These are phyloP conservation scores for Posidonia oceanica DNA, from an alignment of 116 monocot species.

Conservation along the genomic window DNA sequence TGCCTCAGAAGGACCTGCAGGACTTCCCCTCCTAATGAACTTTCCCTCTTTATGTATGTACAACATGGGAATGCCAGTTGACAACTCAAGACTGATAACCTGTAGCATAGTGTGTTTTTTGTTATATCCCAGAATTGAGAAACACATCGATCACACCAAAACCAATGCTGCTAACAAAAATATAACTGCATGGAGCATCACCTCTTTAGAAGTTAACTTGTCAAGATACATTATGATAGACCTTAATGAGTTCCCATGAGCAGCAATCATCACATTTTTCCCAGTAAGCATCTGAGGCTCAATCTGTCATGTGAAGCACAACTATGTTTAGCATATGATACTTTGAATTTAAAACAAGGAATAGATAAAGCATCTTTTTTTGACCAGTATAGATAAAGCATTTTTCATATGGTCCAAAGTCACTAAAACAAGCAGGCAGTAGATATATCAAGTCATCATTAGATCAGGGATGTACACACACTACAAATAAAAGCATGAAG, in stretches of 20 bases:
- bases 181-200: conserved; percentile 8
- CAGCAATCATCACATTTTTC: conserved; percentile 93
- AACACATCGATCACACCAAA: too few species aligned
- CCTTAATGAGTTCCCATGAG: conserved; percentile 92
- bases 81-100: conserved; percentile 90
- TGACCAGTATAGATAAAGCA: too few species aligned
- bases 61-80: conserved; percentile 97
- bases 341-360: not conserved
- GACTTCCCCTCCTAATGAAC: conserved; percentile 89
- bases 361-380: too few species aligned
- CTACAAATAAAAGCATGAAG: too few species aligned
- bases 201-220: conserved; percentile 89
- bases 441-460: too few species aligned
- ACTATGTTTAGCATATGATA: not conserved
- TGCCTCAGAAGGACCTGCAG: conserved; percentile 71
- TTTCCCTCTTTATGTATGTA: conserved; percentile 93
- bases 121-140: too few species aligned
- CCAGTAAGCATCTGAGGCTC: conserved; percentile 71
- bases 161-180: too few species aligned
- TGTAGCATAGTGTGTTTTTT: conserved; percentile 7
- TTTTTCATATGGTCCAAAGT: too few species aligned
- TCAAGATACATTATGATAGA: conserved; percentile 99
- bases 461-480: too few species aligned
- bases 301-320: conserved; percentile 37
- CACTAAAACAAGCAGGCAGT: not conserved